A percentile compares a stretch with the other conserved stretches of the same genome.
Conservation (phyloP, 2,329 filamentous ascomycete species). For the Microcyclospora pomicola region DNA sequence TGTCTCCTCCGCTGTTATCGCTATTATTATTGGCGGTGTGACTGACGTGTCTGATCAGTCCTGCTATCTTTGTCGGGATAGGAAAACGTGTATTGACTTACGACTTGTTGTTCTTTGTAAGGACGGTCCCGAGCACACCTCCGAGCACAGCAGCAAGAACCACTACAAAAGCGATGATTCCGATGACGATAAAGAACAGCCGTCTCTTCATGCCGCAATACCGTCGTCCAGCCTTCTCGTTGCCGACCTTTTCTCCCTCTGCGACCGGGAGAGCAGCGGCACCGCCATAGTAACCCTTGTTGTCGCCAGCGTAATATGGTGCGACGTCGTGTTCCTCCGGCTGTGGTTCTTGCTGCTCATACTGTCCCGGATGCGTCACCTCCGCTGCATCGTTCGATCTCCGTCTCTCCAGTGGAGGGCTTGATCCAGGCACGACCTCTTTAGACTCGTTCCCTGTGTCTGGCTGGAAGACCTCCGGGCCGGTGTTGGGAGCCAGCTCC, state of each 20-base stretch:
- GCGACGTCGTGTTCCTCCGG: background rate
- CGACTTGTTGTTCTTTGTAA: background rate
- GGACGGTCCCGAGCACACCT: slow-evolving; percentile 6
- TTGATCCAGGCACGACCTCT: background rate
- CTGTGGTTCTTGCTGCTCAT: background rate
- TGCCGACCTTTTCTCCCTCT: background rate
- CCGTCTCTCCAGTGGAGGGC: background rate
- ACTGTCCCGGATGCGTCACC: slow-evolving; percentile 1
- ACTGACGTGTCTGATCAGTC: no score
- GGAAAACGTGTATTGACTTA: no score
- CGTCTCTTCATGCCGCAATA: slow-evolving; percentile 7
- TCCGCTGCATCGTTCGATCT: slow-evolving; percentile 2
- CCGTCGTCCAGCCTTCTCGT: background rate
- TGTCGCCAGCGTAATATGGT: background rate
- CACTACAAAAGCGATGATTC: slow-evolving; percentile 3
- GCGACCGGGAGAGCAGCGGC: no score
- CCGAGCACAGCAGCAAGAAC: slow-evolving; percentile 6
- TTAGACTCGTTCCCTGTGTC: no score
- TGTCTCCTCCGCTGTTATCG: no score
- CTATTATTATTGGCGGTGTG: no score
- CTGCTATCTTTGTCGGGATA: no score
- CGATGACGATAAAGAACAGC: slow-evolving; percentile 3
- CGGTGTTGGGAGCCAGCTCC: slow-evolving; percentile 2
- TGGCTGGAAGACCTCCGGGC: background rate
- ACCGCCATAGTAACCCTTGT: background rate